Percentiles rank a stretch among this genome's conserved stretches.
These are phyloP conservation scores for Acanthamoeba royreba DNA, from an alignment of 208 protist genomes.

Conservation along the genomic window DNA sequence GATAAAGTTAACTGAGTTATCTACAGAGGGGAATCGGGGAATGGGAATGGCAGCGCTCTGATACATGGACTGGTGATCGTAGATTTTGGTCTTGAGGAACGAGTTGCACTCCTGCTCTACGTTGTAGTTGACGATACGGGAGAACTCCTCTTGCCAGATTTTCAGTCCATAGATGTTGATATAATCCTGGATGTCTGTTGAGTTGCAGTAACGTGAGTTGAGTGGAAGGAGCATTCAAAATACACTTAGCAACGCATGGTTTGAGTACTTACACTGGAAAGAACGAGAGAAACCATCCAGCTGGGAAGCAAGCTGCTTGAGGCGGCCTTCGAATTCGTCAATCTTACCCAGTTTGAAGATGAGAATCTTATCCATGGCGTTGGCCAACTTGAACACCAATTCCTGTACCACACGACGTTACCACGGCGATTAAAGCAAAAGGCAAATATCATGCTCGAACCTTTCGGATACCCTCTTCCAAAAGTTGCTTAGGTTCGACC, in stretches of 20 bases:
- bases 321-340: slow-evolving; percentile 78
- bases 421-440: neutral
- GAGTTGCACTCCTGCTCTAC: slow-evolving; percentile 95
- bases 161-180: slow-evolving; percentile 94
- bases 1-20: slow-evolving; percentile 83
- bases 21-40: slow-evolving; percentile 81
- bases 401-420: slow-evolving; percentile 38
- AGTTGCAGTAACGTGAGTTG: neutral
- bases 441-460: slow-evolving; percentile 46
- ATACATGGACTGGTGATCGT: slow-evolving; percentile 79
- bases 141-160: slow-evolving; percentile 96
- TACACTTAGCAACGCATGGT: no score
- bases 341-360: slow-evolving; percentile 65
- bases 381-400: slow-evolving; percentile 70
- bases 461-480: slow-evolving; percentile 96
- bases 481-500: slow-evolving; percentile 93
- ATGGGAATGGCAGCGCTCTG: slow-evolving; percentile 92
- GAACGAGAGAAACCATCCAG: slow-evolving; percentile 89
- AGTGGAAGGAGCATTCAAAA: neutral
- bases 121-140: slow-evolving; percentile 93
- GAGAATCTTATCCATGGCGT: slow-evolving; percentile 65
- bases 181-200: slow-evolving; percentile 92
- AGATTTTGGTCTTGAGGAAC: slow-evolving; percentile 92
- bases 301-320: slow-evolving; percentile 80
- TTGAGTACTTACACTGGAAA: slow-evolving; percentile 90